These are phyloP conservation scores for Trypanosoma platydactyli DNA, from an alignment of 208 protist genomes.

Conservation along the genomic window DNA sequence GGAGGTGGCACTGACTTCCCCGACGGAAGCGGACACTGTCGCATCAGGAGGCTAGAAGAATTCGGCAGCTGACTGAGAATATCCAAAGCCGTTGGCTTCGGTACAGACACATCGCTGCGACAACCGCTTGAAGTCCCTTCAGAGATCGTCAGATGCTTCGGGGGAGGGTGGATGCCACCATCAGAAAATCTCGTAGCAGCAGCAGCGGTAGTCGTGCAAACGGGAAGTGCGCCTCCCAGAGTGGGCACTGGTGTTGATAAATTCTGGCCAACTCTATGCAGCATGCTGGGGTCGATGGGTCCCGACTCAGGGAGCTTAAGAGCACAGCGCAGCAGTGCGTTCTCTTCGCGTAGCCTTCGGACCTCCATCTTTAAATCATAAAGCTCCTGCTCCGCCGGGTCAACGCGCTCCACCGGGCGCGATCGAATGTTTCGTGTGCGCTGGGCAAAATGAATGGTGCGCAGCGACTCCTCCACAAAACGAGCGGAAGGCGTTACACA, in stretches of 20 bases:
- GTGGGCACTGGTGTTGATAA: neutral
- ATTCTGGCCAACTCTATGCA: conserved; percentile 1
- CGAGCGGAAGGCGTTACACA: conserved; percentile 75
- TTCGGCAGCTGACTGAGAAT: conserved; percentile 18
- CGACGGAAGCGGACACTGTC: neutral
- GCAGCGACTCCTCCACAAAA: conserved; percentile 78
- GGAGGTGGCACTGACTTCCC: neutral
- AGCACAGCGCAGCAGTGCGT: conserved; percentile 45
- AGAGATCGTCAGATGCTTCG: neutral
- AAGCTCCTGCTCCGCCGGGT: conserved; percentile 57
- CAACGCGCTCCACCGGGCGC: conserved; percentile 53
- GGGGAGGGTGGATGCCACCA: neutral
- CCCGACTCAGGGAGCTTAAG: conserved; percentile 32
- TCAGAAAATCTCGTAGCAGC: neutral
- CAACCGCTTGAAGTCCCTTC: neutral
- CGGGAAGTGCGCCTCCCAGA: neutral
- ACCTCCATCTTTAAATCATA: conserved; percentile 47
- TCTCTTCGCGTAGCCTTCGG: conserved; percentile 45
- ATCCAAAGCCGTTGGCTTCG: conserved; percentile 10
- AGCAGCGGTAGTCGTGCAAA: neutral
- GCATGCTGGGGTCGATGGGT: neutral
- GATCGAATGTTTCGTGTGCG: conserved; percentile 65
- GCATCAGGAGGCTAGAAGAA: conserved; percentile 10
- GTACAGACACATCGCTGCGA: neutral
- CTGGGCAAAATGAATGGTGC: conserved; percentile 80